These are phyloP conservation scores for Claviceps sp. DNA, from an alignment of 2,329 filamentous ascomycete genomes.

Conservation along the genomic window DNA sequence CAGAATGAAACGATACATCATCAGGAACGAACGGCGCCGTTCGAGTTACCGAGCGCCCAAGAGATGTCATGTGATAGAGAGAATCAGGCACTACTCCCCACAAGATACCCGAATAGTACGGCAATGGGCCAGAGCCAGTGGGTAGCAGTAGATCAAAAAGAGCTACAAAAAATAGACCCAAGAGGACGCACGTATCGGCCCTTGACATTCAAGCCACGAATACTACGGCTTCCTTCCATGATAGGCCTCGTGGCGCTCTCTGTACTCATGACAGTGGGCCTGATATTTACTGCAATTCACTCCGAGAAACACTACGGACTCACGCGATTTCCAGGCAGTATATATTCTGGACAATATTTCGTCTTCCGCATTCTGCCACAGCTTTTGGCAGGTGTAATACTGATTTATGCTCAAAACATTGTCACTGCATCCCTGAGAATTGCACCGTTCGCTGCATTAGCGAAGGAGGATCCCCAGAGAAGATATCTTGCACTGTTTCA, in stretches of 20 bases:
- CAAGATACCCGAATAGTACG: background rate
- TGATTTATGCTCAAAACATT: conserved; percentile 67
- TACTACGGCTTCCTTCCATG: conserved; percentile 55
- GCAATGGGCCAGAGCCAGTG: conserved; percentile 11
- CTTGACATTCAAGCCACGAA: conserved; percentile 57
- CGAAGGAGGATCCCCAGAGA: conserved; percentile 44
- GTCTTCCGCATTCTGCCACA: conserved; percentile 77
- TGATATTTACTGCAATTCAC: conserved; percentile 61
- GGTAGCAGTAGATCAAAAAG: conserved; percentile 22
- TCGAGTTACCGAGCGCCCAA: background rate
- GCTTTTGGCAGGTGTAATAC: conserved; percentile 53
- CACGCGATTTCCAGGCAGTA: conserved; percentile 48
- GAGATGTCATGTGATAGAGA: background rate
- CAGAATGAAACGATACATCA: background rate
- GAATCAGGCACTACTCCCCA: conserved; percentile 3
- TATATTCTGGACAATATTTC: conserved; percentile 67
- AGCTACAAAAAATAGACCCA: conserved; percentile 23
- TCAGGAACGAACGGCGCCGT: background rate
- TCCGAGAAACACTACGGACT: conserved; percentile 51
- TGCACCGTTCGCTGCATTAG: conserved; percentile 66
- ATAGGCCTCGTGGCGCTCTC: conserved; percentile 45
- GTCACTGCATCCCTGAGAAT: conserved; percentile 62
- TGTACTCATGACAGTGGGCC: conserved; percentile 54
- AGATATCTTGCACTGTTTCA: conserved; percentile 55
- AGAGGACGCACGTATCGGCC: conserved; percentile 27